Evolutionary conservation across 257 asterid species (phyloP).

Genomic region (Jacaranda copaia): DNA sequence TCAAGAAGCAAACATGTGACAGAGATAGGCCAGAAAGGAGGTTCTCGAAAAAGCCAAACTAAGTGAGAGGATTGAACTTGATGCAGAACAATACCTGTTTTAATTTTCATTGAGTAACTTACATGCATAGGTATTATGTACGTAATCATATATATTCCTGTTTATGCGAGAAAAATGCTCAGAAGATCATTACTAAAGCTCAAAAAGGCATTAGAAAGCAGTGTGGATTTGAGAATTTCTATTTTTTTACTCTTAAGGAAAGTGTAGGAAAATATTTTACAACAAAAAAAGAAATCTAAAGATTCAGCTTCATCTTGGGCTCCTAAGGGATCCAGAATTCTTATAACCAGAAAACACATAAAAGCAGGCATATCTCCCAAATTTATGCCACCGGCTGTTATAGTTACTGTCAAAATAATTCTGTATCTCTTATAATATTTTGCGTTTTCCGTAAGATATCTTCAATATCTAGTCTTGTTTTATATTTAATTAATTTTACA

Average conservation of each 20-base stretch:
- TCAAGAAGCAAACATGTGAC: not conserved
- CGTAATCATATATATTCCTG: too few species aligned
- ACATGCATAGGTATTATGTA: not conserved
- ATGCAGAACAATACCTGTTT: not conserved
- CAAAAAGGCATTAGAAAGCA: not conserved
- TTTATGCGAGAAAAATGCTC: too few species aligned
- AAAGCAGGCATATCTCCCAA: too few species aligned
- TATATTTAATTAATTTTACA: too few species aligned
- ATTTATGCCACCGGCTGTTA: too few species aligned
- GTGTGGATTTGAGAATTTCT: not conserved
- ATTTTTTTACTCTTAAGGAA: not conserved
- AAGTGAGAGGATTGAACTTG: not conserved
- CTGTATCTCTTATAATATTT: too few species aligned
- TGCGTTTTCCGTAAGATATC: too few species aligned
- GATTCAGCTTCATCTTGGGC: too few species aligned
- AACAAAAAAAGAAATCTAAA: not conserved
- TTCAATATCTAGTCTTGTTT: too few species aligned
- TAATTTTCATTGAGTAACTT: constrained; percentile 11
- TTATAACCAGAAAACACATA: too few species aligned
- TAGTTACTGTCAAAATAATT: too few species aligned
- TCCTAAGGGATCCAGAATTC: too few species aligned
- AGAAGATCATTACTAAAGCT: not conserved
- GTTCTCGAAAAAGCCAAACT: not conserved
- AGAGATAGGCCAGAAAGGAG: not conserved
- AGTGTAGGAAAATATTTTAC: not conserved